Base-by-base conservation (phyloP, 2,329 filamentous ascomycete genomes). In the Scytalidium sp. region DNA sequence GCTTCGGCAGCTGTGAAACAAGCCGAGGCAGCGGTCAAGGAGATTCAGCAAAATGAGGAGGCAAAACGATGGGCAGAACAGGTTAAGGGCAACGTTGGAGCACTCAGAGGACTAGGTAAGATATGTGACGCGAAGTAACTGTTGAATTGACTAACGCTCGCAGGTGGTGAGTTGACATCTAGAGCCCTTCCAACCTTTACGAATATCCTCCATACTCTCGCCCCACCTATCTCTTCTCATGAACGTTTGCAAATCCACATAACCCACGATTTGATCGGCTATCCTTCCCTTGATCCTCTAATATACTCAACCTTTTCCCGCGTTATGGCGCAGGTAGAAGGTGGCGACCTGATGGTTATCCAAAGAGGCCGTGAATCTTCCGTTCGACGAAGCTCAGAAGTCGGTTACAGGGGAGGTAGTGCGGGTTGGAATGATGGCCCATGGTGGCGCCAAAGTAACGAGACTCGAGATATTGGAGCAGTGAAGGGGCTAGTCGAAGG, bases 321-420 rank as follows among this genome's bases (percentile, higher is more conserved):
- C 47, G 92, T 99, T 63, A 99, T 99, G 94, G 83, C 91, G n/a
- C 94, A 99, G 72, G 94, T 99, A 42, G 94, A 99, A 71, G 94
- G 94, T 56, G 94, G 94, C 49, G 94, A 97, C 63, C 78, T 99
- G 17, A 79, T 97, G 47, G 94, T 99, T 49, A 84, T 97, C 53
- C 94, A 99, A 71, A 88, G 92, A 32, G 94, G 94, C 19, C 88
- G 90, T 53, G 94, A 97, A 70, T 89, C 85, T 44, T 81, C 85
- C 43, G 84, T 83, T 23, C 84, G 84, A 42, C 81, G 85, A 41
- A 79, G 79, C 40, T 83, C 83, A 2, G 76, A 87, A 43, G 77
- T 75, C 51, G 78, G 78, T 36, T 80, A 78, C 21, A 67, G 74
- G 21, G 80, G 84, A 46, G 75, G 73, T 17, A 73, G 75, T 22